Evolutionary conservation across 768 basidiomycete genomes (phyloP).

Genomic region (Mycena leptocephala): DNA sequence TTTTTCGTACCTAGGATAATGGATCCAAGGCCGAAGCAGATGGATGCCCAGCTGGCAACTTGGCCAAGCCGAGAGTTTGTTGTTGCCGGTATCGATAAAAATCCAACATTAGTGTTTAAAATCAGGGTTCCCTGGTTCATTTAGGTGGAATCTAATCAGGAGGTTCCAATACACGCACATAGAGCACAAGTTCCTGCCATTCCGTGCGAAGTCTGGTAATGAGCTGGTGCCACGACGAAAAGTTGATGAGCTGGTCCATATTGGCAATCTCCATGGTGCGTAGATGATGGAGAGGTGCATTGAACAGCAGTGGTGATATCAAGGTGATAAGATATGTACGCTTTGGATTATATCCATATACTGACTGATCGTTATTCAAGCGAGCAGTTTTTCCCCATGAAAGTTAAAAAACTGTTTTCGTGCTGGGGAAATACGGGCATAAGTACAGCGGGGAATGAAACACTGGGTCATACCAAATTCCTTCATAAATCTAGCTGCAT

Average conservation of each 20-base stretch:
- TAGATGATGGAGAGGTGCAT: background rate
- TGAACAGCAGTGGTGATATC: background rate
- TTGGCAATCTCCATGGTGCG: background rate
- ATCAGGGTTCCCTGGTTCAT: background rate
- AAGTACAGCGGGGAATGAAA: background rate
- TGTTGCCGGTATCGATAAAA: background rate
- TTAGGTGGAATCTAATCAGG: background rate
- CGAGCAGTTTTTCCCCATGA: slow-evolving; percentile 1
- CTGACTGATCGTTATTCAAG: background rate
- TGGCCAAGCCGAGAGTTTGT: no score
- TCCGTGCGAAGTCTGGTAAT: background rate
- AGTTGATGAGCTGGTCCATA: background rate
- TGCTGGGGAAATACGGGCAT: background rate
- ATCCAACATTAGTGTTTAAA: slow-evolving; percentile 9
- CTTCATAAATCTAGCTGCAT: background rate
- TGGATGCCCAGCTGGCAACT: no score
- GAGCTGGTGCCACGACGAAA: background rate
- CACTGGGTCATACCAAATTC: background rate
- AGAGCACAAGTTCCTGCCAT: background rate
- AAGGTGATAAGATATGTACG: background rate
- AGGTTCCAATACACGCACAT: background rate
- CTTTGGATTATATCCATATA: background rate
- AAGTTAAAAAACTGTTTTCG: background rate
- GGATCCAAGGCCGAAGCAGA: no score
- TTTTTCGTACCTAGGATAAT: no score